phyloP scores from a whole-genome alignment of 1,284 basidiomycete species.

The Ganoderma resinaceum region DNA sequence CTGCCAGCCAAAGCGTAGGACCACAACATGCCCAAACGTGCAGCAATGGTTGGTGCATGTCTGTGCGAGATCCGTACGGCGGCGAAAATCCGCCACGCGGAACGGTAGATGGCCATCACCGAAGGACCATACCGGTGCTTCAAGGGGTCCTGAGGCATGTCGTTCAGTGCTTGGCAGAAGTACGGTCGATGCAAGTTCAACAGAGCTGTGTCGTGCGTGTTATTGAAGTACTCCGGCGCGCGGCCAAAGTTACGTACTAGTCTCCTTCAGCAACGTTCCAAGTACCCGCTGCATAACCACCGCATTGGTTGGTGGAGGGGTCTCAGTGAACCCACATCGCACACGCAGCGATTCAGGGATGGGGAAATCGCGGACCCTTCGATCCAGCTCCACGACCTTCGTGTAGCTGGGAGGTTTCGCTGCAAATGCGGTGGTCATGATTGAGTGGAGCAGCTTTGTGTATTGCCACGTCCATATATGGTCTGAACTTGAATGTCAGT shows the following conservation, averaged over 20 bases:
- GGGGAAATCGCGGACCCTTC: conserved; percentile 52
- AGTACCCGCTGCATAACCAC: conserved; percentile 53
- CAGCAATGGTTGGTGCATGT: conserved; percentile 47
- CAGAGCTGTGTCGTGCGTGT: conserved; percentile 49
- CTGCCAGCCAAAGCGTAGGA: conserved; percentile 66
- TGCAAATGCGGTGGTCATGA: conserved; percentile 62
- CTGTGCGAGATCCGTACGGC: conserved; percentile 51
- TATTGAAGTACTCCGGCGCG: background rate
- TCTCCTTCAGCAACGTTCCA: conserved; percentile 61
- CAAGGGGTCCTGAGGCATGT: conserved; percentile 60
- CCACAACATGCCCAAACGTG: conserved; percentile 61
- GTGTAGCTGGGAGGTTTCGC: conserved; percentile 55
- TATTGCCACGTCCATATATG: conserved; percentile 65
- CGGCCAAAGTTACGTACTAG: conserved; percentile 48
- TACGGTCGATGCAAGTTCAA: conserved; percentile 73
- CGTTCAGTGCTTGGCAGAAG: conserved; percentile 69
- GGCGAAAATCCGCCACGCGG: conserved; percentile 68
- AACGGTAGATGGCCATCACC: conserved; percentile 73
- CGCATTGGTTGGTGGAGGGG: conserved; percentile 30
- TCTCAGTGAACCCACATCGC: conserved; percentile 37
- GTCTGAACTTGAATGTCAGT: conserved; percentile 42
- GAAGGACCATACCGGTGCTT: conserved; percentile 71
- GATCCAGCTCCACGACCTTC: conserved; percentile 51
- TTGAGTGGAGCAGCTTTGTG: conserved; percentile 55
- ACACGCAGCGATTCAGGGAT: conserved; percentile 57